phyloP scores from a whole-genome alignment of 2,329 filamentous ascomycete genomes.

The Neoascochyta sp. region DNA sequence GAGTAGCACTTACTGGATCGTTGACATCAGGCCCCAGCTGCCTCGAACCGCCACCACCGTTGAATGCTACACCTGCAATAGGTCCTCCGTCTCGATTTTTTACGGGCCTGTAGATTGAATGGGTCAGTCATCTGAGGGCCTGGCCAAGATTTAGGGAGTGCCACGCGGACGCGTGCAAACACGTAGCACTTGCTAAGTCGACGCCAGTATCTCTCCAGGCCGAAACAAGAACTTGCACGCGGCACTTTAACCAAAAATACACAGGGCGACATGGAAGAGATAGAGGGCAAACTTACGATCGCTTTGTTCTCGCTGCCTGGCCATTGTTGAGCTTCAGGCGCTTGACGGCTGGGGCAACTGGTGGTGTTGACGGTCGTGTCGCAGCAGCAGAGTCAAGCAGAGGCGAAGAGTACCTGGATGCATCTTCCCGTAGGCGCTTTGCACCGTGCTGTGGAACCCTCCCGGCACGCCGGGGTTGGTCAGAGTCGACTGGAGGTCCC shows the following conservation, averaged over 20 bases:
- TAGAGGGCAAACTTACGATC: constrained; percentile 33
- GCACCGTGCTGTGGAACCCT: constrained; percentile 24
- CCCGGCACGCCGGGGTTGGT: constrained; percentile 29
- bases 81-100: constrained; percentile 67
- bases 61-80: constrained; percentile 61
- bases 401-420: constrained; percentile 30
- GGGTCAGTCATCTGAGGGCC: constrained; percentile 30
- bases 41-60: constrained; percentile 58
- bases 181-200: constrained; percentile 35
- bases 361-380: constrained; percentile 35
- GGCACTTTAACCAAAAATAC: too few relatives aligned
- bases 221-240: constrained; percentile 25
- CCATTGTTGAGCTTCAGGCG: constrained; percentile 36
- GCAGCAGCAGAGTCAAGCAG: constrained; percentile 28
- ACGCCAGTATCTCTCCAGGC: constrained; percentile 21
- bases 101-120: constrained; percentile 56
- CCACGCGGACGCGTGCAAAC: constrained; percentile 29
- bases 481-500: constrained; percentile 31
- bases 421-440: constrained; percentile 33
- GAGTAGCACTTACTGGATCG: constrained; percentile 50
- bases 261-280: constrained; percentile 11
- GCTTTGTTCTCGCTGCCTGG: constrained; percentile 36
- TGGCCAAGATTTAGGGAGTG: constrained; percentile 14
- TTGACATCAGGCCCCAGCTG: constrained; percentile 58
- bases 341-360: constrained; percentile 28